These are phyloP conservation scores for Ganoderma lingzhi DNA, from an alignment of 1,284 basidiomycete genomes.

Conservation along the genomic window DNA sequence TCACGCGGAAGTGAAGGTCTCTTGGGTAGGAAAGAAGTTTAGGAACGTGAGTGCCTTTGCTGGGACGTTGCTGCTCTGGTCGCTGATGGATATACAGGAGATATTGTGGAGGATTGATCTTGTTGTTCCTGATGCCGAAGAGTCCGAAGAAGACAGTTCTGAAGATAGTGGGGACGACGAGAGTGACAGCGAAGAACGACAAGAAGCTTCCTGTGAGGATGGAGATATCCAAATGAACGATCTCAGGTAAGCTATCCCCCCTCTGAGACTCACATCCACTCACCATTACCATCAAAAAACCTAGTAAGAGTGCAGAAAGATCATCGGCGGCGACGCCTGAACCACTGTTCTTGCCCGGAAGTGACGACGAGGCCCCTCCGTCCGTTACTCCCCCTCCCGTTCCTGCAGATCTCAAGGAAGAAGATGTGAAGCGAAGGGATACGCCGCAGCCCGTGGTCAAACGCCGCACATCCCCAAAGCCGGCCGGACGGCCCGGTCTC, in stretches of 20 bases:
- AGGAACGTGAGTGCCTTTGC: conserved; percentile 9
- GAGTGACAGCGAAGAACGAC: background rate
- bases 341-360: conserved; percentile 19
- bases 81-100: conserved; percentile 12
- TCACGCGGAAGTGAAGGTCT: conserved; percentile 54
- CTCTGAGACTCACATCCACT: background rate
- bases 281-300: background rate
- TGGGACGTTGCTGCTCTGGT: background rate
- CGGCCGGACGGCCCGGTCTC: background rate
- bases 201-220: background rate
- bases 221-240: background rate
- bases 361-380: conserved; percentile 13
- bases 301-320: background rate
- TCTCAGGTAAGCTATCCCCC: background rate
- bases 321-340: background rate
- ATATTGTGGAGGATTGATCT: conserved; percentile 30
- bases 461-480: background rate
- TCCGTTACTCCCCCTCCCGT: conserved; percentile 13
- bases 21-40: conserved; percentile 49
- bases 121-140: conserved; percentile 29
- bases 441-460: background rate
- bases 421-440: conserved; percentile 6
- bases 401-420: conserved; percentile 2
- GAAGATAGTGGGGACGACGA: conserved; percentile 12
- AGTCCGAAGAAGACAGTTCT: conserved; percentile 19